Evolutionary conservation across 305 asterid genomes (phyloP), one percentile per base, ranked within the genome.

Genomic region (Fraxinus angustifolia): DNA sequence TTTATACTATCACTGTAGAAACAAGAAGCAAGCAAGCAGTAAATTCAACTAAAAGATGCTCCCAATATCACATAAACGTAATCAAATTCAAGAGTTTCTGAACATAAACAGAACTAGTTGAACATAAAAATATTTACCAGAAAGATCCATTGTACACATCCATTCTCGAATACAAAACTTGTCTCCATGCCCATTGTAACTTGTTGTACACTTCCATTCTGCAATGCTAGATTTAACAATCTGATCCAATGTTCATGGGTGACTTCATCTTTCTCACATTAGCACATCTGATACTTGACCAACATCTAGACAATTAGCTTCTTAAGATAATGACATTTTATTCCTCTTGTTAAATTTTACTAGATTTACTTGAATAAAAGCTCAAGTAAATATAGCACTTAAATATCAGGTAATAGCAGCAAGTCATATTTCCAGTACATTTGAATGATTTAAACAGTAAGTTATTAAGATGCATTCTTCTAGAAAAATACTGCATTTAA

Each of bases 21-120:
- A 81, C 80, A 80, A 78, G 16, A 38, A 38, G 45, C 53, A 75
- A 68, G 81, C 80, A 82, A 68, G 76, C 82, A 12, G 38, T 40
- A 16, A 81, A 76, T 21, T 79, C 83, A 67, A 79, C 70, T 58
- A 75, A 19, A 50, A n/a, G 58, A 73, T 65, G 58, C 62, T 58
- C 80, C 86, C 88, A 81, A 75, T 75, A 76, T 26, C 78, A 72
- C 56, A 58, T 42, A 87, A 83, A 80, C 19, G 74, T 77, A 33
- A 75, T 75, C 73, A 82, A 80, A 85, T 75, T 80, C 40, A 31
- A 30, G 62, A 76, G 40, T 75, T 78, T 19, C 71, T 14, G 71
- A 82, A 34, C 40, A 23, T 77, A 62, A 62, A 65, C 36, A 67
- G 73, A 76, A 62, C 58, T 23, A 76, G 77, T 36, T 45, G 80